Percentiles rank a stretch among this genome's conserved stretches.
Evolutionary conservation across 2,329 filamentous ascomycete genomes (phyloP).

Genomic region (Tympanopsis confertula): DNA sequence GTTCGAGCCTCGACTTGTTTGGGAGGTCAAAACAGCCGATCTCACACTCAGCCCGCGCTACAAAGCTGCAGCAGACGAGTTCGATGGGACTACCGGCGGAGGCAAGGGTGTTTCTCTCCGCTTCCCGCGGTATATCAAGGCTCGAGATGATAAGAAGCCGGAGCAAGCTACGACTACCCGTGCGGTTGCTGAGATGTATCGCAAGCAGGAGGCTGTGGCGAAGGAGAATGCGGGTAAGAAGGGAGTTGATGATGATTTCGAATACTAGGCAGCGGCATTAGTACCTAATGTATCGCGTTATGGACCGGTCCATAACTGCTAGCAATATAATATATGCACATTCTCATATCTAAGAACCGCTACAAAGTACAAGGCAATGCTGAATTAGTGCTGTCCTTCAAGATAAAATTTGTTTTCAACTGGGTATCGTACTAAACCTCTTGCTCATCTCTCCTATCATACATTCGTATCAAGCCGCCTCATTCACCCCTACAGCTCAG

Average conservation of each 20-base stretch:
- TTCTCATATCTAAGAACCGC: too few species aligned
- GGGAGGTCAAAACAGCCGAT: conserved; percentile 97
- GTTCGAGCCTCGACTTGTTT: conserved; percentile 90
- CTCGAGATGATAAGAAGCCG: conserved; percentile 89
- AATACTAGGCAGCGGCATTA: too few species aligned
- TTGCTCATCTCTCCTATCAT: too few species aligned
- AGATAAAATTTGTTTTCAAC: too few species aligned
- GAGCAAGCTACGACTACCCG: conserved; percentile 75
- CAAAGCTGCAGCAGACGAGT: conserved; percentile 76
- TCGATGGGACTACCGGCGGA: conserved; percentile 58
- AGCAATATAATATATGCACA: too few species aligned
- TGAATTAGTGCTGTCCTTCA: too few species aligned
- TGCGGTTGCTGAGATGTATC: conserved; percentile 94
- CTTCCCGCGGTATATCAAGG: conserved; percentile 86
- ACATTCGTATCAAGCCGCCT: too few species aligned
- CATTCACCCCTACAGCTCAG: too few species aligned
- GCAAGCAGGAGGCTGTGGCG: conserved; percentile 75
- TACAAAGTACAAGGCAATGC: too few species aligned
- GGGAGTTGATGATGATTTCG: conserved; percentile 89
- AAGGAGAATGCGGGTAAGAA: conserved; percentile 56
- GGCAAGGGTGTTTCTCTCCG: conserved; percentile 71
- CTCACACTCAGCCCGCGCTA: conserved; percentile 85
- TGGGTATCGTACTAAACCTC: too few species aligned
- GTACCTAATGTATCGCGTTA: too few species aligned
- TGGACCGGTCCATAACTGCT: too few species aligned